A percentile compares a stretch with the other conserved stretches of the same genome.
Conservation (phyloP, 1,139 yeast genomes). For the Magnusiomyces sp. region DNA sequence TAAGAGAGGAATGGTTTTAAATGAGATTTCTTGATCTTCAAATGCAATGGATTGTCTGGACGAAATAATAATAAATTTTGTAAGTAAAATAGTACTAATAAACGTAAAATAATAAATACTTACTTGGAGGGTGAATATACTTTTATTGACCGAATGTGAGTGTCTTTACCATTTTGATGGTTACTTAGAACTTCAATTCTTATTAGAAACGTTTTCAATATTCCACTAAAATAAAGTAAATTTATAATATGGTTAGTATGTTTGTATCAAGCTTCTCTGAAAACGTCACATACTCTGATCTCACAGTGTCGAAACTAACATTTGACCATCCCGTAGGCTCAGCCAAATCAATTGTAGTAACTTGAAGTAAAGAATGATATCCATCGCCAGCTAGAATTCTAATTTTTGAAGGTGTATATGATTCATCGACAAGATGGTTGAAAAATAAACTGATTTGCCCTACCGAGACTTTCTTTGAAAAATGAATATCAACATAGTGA, state of each 20-base stretch:
- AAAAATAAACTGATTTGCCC: constrained; percentile 65
- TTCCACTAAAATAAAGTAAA: constrained; percentile 29
- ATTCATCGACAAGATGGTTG: constrained; percentile 66
- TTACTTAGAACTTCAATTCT: constrained; percentile 66
- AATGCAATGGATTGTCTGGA: constrained; percentile 19
- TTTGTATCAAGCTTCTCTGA: neutral
- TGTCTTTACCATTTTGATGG: constrained; percentile 95
- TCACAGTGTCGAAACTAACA: constrained; percentile 53
- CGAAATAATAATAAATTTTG: constrained; percentile 16
- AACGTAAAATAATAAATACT: constrained; percentile 9
- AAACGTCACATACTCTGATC: constrained; percentile 34
- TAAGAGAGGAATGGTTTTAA: constrained; percentile 29
- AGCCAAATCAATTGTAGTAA: constrained; percentile 53
- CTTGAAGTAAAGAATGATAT: constrained; percentile 73
- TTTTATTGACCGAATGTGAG: constrained; percentile 72
- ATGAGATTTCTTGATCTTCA: constrained; percentile 25
- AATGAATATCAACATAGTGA: constrained; percentile 71
- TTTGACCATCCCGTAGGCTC: constrained; percentile 87
- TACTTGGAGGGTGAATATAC: constrained; percentile 39
- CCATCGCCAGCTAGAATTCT: constrained; percentile 76
- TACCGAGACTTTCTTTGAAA: constrained; percentile 67
- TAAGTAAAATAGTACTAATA: neutral
- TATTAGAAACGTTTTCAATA: constrained; percentile 64
- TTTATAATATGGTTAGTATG: neutral
- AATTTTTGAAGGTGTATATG: constrained; percentile 80